Base-by-base conservation (phyloP, 2,329 filamentous ascomycete species). In the Talaromyces sp. region DNA sequence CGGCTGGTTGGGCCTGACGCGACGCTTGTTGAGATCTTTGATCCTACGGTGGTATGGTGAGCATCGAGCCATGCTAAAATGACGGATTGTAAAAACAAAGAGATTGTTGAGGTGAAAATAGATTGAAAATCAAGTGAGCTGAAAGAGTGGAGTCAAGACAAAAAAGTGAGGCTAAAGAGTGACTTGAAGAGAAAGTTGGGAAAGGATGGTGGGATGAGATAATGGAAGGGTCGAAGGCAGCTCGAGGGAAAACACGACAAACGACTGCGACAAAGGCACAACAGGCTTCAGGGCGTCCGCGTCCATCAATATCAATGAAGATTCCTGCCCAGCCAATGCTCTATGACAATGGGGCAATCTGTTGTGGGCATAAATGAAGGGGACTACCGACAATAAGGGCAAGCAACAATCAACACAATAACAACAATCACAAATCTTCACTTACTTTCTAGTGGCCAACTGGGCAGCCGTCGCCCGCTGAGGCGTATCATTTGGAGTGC, bases 381-480 rank as follows among this genome's bases (percentile, higher is more conserved):
- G 16, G 24, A 37, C 22, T 2, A 43, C 11, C 19, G 31, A 61
- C 61, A 60, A 60, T 16, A 54, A n/a, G 27, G 27, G 19, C 43
- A 60, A 59, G 31, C 33, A 57, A 56, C 54, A 52, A 16, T 27
- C 45, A 45, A 58, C 24, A n/a, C 37, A 60, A 64, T 50, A 39
- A 19, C 24, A 41, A 16, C 69, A 60, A 56, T 14, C n/a, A 33
- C 11, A 56, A 45, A 45, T 63, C 68, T 67, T 67, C 56, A 85
- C 84, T 80, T 77, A 85, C 84, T 82, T 85, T 76, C 84, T 80
- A 66, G 74, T 76, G 37, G 84, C 83, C 74, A 85, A 60, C 74
- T 85, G 83, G 45, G 83, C 83, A 45, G 83, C 83, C 33, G 83
- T 85, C 39, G 84, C 83, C 74, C 78, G 79, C 69, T 81, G 78